phyloP scores from a whole-genome alignment of 352 stramenopile genomes.

The Globisporangium nunn region DNA sequence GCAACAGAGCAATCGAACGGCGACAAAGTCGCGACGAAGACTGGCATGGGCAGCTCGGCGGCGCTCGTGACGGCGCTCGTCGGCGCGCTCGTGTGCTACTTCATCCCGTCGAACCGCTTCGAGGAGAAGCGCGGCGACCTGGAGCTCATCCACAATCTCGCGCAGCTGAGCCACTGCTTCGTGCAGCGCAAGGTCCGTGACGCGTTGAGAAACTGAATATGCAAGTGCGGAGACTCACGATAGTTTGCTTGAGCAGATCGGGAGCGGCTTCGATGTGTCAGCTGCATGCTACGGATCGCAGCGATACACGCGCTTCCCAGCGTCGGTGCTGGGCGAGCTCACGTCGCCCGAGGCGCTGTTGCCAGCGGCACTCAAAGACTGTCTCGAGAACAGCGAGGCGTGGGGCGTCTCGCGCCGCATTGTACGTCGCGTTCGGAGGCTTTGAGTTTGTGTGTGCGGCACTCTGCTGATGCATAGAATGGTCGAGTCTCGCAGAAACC shows the following conservation, averaged over 20 bases:
- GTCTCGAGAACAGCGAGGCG: constrained; percentile 25
- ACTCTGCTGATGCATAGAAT: background rate
- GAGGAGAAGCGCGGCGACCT: constrained; percentile 15
- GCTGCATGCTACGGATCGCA: constrained; percentile 92
- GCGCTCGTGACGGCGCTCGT: constrained; percentile 94
- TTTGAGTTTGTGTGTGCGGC: background rate
- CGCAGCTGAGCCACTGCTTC: constrained; percentile 93
- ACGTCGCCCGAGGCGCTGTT: constrained; percentile 36
- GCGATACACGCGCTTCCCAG: constrained; percentile 88
- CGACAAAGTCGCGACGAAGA: constrained; percentile 85
- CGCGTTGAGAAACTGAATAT: background rate
- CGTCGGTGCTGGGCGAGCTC: constrained; percentile 47
- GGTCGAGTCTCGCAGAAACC: constrained; percentile 26
- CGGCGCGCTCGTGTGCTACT: constrained; percentile 82
- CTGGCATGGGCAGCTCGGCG: constrained; percentile 93
- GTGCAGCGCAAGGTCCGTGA: constrained; percentile 90
- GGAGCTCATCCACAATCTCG: constrained; percentile 90
- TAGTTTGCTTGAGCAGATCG: constrained; percentile 52
- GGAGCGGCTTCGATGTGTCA: constrained; percentile 96
- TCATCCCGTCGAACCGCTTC: constrained; percentile 38
- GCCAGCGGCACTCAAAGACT: constrained; percentile 46
- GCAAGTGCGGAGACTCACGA: background rate
- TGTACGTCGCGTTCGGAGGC: constrained; percentile 17
- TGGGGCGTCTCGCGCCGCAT: constrained; percentile 48
- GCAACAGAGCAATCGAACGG: constrained; percentile 26